A percentile compares a stretch with the other conserved stretches of the same genome.
These are phyloP conservation scores for Tetrapisispora arboricola DNA, from an alignment of 805 yeast species.

Conservation along the genomic window DNA sequence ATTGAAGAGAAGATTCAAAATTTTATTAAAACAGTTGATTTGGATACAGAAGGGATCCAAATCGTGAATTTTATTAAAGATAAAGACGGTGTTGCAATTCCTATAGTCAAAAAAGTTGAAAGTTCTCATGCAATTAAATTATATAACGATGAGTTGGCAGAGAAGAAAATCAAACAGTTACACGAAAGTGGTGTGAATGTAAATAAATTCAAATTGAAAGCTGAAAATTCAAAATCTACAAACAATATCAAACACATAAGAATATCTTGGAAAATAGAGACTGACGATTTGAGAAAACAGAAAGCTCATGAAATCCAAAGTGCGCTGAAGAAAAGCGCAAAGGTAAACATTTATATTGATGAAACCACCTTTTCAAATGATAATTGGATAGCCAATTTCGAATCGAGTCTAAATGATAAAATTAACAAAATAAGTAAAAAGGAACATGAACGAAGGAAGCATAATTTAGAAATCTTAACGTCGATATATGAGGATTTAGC, in stretches of 20 bases:
- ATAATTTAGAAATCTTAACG: conserved; percentile 24
- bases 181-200: conserved; percentile 12
- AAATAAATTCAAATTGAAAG: conserved; percentile 5
- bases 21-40: conserved; percentile 20
- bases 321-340: conserved; percentile 36
- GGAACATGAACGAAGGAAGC: conserved; percentile 29
- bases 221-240: conserved; percentile 15
- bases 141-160: conserved; percentile 22
- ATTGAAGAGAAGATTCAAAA: conserved; percentile 16
- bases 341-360: conserved; percentile 34
- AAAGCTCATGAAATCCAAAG: conserved; percentile 40
- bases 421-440: conserved; percentile 10
- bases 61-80: conserved; percentile 18
- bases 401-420: conserved; percentile 4
- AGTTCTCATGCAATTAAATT: conserved; percentile 18
- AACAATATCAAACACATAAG: conserved; percentile 37
- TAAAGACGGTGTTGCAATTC: conserved; percentile 10
- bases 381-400: conserved; percentile 23
- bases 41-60: conserved; percentile 16
- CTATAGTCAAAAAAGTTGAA: conserved; percentile 23
- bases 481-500: conserved; percentile 21
- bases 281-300: conserved; percentile 42
- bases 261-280: conserved; percentile 48
- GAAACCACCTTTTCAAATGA: conserved; percentile 22
- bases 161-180: conserved; percentile 19